Evolutionary conservation across 441 rosid genomes (phyloP), one percentile per base, ranked within the genome.

Genomic region (Eruca vesicaria): DNA sequence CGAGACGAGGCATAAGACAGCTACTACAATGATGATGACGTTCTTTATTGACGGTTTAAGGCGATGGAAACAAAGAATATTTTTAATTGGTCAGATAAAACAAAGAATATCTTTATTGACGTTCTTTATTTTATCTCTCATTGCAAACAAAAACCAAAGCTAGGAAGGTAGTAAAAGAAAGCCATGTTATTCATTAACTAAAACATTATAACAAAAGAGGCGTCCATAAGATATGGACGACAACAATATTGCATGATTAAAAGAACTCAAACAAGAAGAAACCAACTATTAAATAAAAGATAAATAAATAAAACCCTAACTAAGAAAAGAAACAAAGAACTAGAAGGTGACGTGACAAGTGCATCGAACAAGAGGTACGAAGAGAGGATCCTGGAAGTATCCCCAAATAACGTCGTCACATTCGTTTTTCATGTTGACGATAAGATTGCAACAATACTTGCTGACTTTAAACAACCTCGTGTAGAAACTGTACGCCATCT

Each of bases 391-490:
- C 57, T 7, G 36, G 32, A 16, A 73, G 41, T 14, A 41, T 41
- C 70, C 77, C 3, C 57, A 2, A 73, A 73, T 64, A 9, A 73
- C 77, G 15, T 73, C 57, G 1, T 63, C 66, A 7, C 77, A 73
- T 64, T 73, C 77, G 28, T 64, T 20, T 38, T 69, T 64, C 77
- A 64, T 73, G 70, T 73, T 64, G 43, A 53, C 33, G 20, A 73
- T 55, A 73, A 73, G 77, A 21, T 73, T 38, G 57, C 77, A 73
- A 20, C 70, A 73, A 73, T 63, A 55, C 14, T 73, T 31, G 64
- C 76, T 73, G 33, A 73, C 76, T 36, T 41, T 15, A 64, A 64
- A 73, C 2, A 2, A 5, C 15, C 70, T 15, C 43, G 65, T 73
- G 20, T 9, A 64, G 58, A 64, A 73, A 56, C 77, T 73, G 14